These are phyloP conservation scores for Aspergillus ibericus DNA, from an alignment of 2,329 filamentous ascomycete genomes.

Conservation along the genomic window DNA sequence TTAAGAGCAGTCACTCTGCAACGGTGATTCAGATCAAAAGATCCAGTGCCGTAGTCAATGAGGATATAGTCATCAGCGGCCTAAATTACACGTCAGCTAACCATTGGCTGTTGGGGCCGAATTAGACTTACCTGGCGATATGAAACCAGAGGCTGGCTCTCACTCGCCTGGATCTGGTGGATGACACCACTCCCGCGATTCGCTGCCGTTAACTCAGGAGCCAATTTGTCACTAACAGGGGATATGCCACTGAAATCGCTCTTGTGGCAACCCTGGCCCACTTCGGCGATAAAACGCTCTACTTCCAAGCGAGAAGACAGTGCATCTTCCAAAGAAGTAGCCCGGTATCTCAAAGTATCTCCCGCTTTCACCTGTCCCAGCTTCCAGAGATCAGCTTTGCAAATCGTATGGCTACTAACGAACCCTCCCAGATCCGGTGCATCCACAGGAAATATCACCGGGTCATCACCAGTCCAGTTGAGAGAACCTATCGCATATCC, in stretches of 20 bases:
- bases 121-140: conserved; percentile 39
- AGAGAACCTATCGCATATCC: conserved; percentile 60
- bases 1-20: conserved; percentile 57
- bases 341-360: conserved; percentile 53
- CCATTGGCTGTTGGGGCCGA: too few species aligned
- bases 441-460: conserved; percentile 61
- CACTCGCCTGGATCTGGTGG: conserved; percentile 36
- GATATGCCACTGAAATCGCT: conserved; percentile 33
- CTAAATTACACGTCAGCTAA: conserved; percentile 32
- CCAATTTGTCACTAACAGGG: conserved; percentile 30
- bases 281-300: conserved; percentile 46
- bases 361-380: conserved; percentile 63
- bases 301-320: conserved; percentile 46
- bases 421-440: conserved; percentile 63
- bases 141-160: conserved; percentile 40
- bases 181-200: conserved; percentile 33
- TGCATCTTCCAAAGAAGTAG: conserved; percentile 55
- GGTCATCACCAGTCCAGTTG: conserved; percentile 63
- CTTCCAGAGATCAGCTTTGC: conserved; percentile 61
- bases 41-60: conserved; percentile 58
- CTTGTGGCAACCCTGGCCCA: conserved; percentile 44
- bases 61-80: conserved; percentile 55
- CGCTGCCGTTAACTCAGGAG: conserved; percentile 20
- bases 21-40: conserved; percentile 58
- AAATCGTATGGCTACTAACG: conserved; percentile 56